phyloP scores from a whole-genome alignment of 164 flowering plant genomes.

The Stephania japonica region DNA sequence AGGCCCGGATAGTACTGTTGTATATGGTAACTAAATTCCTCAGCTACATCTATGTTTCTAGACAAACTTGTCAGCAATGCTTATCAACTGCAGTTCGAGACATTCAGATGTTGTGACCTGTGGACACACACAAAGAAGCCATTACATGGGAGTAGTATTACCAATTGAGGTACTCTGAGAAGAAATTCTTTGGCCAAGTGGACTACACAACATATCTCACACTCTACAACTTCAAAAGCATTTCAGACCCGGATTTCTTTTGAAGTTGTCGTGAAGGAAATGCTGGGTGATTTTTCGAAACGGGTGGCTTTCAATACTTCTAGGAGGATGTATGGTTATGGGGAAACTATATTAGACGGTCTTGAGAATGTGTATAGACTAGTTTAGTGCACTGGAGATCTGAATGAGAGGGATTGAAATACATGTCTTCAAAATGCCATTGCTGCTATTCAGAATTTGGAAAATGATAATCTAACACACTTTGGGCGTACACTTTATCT shows the following conservation, averaged over 20 bases:
- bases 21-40: constrained; percentile 26
- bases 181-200: constrained; percentile 21
- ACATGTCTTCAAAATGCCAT: constrained; percentile 22
- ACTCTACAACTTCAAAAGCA: constrained; percentile 8
- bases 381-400: constrained; percentile 36
- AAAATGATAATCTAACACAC: too few relatives aligned
- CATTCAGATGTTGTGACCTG: constrained; percentile 18
- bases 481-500: too few relatives aligned
- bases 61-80: constrained; percentile 15
- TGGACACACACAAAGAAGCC: constrained; percentile 21
- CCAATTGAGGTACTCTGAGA: constrained; percentile 26
- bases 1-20: constrained; percentile 18
- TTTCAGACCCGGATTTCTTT: constrained; percentile 18
- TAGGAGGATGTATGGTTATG: constrained; percentile 19
- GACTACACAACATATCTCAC: constrained; percentile 10
- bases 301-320: constrained; percentile 20
- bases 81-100: constrained; percentile 9
- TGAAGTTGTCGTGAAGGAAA: constrained; percentile 3
- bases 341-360: background rate
- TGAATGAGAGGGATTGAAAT: constrained; percentile 21
- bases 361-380: constrained; percentile 25
- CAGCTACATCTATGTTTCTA: constrained; percentile 21
- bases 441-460: background rate
- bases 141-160: constrained; percentile 29
- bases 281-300: constrained; percentile 14